A percentile compares a stretch with the other conserved stretches of the same genome.
These are phyloP conservation scores for Perkinsus olseni DNA, from an alignment of 169 alveolate genomes.

Conservation along the genomic window DNA sequence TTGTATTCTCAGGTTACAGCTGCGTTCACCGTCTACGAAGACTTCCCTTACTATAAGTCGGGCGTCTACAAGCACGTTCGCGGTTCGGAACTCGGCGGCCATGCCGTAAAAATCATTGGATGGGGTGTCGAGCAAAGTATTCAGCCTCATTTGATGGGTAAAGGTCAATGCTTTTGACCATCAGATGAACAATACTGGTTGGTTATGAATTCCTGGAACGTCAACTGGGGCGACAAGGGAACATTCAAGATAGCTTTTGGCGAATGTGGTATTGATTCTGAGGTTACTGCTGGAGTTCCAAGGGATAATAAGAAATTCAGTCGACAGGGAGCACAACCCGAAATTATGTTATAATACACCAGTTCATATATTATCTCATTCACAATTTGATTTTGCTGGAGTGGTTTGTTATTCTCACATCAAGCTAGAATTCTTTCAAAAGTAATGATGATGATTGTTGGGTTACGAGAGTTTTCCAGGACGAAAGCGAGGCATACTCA, in stretches of 20 bases:
- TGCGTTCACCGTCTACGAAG: constrained; percentile 59
- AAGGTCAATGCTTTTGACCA: not conserved
- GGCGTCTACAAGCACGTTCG: constrained; percentile 66
- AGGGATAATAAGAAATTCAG: not conserved
- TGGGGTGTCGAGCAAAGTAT: constrained; percentile 50
- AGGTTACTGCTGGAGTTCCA: constrained; percentile 23
- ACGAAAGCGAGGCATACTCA: too few species aligned
- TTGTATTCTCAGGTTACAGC: constrained; percentile 36
- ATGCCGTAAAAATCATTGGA: constrained; percentile 69
- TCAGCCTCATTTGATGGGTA: not conserved
- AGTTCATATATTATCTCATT: not conserved
- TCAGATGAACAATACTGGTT: constrained; percentile 27
- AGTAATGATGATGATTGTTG: too few species aligned
- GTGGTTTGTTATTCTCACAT: too few species aligned
- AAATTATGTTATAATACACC: not conserved
- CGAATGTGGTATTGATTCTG: constrained; percentile 16
- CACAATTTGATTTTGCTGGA: too few species aligned
- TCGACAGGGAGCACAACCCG: not conserved
- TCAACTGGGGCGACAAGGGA: constrained; percentile 34
- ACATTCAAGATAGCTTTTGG: constrained; percentile 23
- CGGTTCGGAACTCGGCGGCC: constrained; percentile 59
- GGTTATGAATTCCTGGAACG: constrained; percentile 35
- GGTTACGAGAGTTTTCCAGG: too few species aligned
- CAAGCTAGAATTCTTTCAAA: not conserved
- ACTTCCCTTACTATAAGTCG: constrained; percentile 56